A percentile compares a stretch with the other conserved stretches of the same genome.
Conservation (phyloP, 208 protist genomes). For the Angomonas deanei region DNA sequence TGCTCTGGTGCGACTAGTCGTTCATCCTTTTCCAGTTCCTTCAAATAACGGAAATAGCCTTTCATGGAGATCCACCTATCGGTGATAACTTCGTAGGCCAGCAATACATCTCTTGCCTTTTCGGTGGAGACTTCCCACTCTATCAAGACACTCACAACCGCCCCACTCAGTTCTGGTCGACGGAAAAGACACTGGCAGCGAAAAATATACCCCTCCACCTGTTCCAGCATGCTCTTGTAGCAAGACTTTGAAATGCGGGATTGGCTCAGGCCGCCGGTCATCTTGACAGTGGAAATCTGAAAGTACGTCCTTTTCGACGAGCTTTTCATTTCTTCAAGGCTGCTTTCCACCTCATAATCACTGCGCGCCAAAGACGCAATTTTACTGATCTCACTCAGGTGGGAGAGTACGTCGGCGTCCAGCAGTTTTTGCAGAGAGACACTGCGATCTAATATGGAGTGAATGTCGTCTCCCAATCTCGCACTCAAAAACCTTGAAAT, state of each 20-base stretch:
- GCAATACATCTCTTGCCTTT: constrained; percentile 42
- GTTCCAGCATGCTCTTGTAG: constrained; percentile 6
- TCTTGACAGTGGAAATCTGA: constrained; percentile 19
- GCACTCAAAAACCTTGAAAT: constrained; percentile 56
- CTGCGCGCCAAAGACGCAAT: constrained; percentile 63
- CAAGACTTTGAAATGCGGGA: neutral
- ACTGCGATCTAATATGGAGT: constrained; percentile 38
- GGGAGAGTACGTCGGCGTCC: constrained; percentile 51
- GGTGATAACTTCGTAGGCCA: constrained; percentile 38
- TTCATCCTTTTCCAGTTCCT: neutral
- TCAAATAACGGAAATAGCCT: neutral
- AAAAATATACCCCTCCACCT: constrained; percentile 51
- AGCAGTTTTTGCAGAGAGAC: constrained; percentile 59
- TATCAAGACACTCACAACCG: constrained; percentile 44
- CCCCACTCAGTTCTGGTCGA: constrained; percentile 39
- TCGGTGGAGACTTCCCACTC: constrained; percentile 76
- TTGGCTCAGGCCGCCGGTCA: neutral
- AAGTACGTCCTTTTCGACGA: constrained; percentile 75
- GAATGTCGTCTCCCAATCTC: constrained; percentile 43
- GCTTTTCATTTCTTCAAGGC: constrained; percentile 84
- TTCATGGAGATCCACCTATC: constrained; percentile 29
- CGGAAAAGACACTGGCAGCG: constrained; percentile 42
- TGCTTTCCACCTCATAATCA: constrained; percentile 71
- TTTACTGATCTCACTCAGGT: constrained; percentile 42
- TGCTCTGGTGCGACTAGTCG: neutral